phyloP scores from a whole-genome alignment of 108 stramenopile species.

The Phaeodactylum tricornutum region DNA sequence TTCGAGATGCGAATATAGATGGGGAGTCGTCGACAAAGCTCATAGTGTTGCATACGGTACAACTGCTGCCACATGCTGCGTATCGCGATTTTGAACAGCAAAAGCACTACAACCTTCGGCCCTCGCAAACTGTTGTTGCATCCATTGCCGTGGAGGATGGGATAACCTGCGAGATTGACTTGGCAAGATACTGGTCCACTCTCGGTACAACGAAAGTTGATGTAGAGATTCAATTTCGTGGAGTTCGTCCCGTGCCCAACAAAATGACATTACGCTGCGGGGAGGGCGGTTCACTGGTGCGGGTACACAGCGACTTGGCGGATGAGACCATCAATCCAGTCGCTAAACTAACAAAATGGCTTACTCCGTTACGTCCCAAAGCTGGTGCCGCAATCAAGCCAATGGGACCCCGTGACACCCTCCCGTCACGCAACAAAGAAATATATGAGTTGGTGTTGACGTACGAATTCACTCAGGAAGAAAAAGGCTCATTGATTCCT shows the following conservation, averaged over 20 bases:
- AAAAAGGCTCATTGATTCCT: slow-evolving; percentile 27
- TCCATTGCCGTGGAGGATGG: slow-evolving; percentile 36
- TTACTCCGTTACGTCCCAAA: slow-evolving; percentile 37
- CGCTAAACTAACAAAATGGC: slow-evolving; percentile 40
- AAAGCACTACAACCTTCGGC: slow-evolving; percentile 30
- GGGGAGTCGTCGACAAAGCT: slow-evolving; percentile 12
- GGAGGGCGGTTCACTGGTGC: slow-evolving; percentile 20
- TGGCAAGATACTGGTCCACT: slow-evolving; percentile 56
- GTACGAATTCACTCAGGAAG: slow-evolving; percentile 46
- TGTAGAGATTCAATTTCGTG: slow-evolving; percentile 45
- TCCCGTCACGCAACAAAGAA: slow-evolving; percentile 28
- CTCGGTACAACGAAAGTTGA: slow-evolving; percentile 32
- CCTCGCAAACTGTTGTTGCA: slow-evolving; percentile 33
- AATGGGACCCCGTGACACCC: slow-evolving; percentile 35
- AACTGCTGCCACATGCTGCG: slow-evolving; percentile 53
- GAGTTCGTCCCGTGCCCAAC: slow-evolving; percentile 31
- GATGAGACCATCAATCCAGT: slow-evolving; percentile 43
- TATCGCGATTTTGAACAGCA: slow-evolving; percentile 33
- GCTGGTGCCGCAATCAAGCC: slow-evolving; percentile 18
- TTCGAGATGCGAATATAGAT: slow-evolving; percentile 12
- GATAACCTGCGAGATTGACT: slow-evolving; percentile 37
- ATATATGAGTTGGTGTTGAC: slow-evolving; percentile 41
- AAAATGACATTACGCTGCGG: slow-evolving; percentile 9
- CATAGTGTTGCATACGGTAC: slow-evolving; percentile 55
- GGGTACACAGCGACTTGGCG: slow-evolving; percentile 16